Conservation (phyloP, 2,329 filamentous ascomycete genomes). For the Colletotrichum coccodes region DNA sequence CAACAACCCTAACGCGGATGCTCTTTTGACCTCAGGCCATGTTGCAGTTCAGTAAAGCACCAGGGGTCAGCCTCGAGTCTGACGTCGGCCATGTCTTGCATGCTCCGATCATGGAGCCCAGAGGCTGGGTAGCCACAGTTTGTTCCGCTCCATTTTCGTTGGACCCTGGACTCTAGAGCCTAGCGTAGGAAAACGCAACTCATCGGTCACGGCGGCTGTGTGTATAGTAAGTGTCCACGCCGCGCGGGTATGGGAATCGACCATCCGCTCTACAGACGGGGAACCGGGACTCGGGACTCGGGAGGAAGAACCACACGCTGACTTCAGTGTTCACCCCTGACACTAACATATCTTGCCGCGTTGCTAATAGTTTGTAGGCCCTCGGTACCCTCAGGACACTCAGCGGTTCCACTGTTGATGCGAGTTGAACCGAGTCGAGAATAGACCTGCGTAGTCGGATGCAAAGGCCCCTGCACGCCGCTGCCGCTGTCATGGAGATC, state of each 20-base stretch:
- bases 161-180: slow-evolving; percentile 11
- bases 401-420: slow-evolving; percentile 21
- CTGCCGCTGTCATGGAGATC: slow-evolving; percentile 23
- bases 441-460: slow-evolving; percentile 28
- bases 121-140: slow-evolving; percentile 13
- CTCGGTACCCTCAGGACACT: slow-evolving; percentile 3
- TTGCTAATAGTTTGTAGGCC: neutral
- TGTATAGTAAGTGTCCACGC: neutral
- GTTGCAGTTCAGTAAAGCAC: slow-evolving; percentile 3
- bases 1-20: neutral
- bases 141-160: slow-evolving; percentile 33
- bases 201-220: slow-evolving; percentile 15
- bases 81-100: slow-evolving; percentile 22
- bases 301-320: neutral
- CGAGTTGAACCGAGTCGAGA: slow-evolving; percentile 22
- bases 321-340: slow-evolving; percentile 8
- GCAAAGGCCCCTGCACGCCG: slow-evolving; percentile 15
- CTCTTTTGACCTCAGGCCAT: slow-evolving; percentile 6
- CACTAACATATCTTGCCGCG: neutral
- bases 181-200: neutral
- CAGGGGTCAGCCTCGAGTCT: neutral
- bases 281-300: slow-evolving; percentile 10
- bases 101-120: slow-evolving; percentile 28
- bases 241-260: slow-evolving; percentile 10
- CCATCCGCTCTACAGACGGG: slow-evolving; percentile 3